phyloP scores from a whole-genome alignment of 495 filamentous ascomycete genomes.

The Aspergillus avenaceus region DNA sequence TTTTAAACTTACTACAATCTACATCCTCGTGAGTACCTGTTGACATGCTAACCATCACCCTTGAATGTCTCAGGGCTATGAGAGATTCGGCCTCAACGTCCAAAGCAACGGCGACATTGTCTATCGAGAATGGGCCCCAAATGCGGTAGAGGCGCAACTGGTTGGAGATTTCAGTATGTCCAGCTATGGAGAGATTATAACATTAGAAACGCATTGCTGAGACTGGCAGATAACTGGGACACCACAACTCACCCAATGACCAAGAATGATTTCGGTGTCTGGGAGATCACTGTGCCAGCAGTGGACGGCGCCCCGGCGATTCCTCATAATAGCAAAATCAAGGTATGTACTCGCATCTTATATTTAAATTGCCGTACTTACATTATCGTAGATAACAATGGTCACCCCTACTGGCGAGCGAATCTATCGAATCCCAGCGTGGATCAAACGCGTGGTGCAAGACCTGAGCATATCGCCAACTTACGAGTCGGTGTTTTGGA shows the following conservation, averaged over 20 bases:
- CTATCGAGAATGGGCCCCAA: slow-evolving; percentile 97
- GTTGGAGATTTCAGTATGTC: slow-evolving; percentile 91
- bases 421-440: slow-evolving; percentile 85
- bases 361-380: background rate
- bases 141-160: slow-evolving; percentile 76
- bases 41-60: background rate
- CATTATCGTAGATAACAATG: slow-evolving; percentile 67
- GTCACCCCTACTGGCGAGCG: slow-evolving; percentile 72
- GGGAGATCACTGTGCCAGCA: slow-evolving; percentile 75
- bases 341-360: slow-evolving; percentile 48
- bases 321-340: slow-evolving; percentile 90
- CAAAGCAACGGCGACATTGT: slow-evolving; percentile 75
- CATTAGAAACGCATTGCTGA: slow-evolving; percentile 25
- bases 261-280: slow-evolving; percentile 81
- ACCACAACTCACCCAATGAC: slow-evolving; percentile 77
- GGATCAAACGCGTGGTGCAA: slow-evolving; percentile 96
- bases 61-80: slow-evolving; percentile 59
- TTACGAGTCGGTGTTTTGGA: slow-evolving; percentile 97
- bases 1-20: background rate
- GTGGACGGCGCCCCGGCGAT: slow-evolving; percentile 72
- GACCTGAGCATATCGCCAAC: slow-evolving; percentile 81
- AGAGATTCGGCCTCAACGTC: slow-evolving; percentile 79
- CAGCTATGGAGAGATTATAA: background rate
- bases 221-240: slow-evolving; percentile 78
- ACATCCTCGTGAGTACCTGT: background rate